These are phyloP conservation scores for Rutstroemia sp. DNA, from an alignment of 2,329 filamentous ascomycete genomes.

Conservation along the genomic window DNA sequence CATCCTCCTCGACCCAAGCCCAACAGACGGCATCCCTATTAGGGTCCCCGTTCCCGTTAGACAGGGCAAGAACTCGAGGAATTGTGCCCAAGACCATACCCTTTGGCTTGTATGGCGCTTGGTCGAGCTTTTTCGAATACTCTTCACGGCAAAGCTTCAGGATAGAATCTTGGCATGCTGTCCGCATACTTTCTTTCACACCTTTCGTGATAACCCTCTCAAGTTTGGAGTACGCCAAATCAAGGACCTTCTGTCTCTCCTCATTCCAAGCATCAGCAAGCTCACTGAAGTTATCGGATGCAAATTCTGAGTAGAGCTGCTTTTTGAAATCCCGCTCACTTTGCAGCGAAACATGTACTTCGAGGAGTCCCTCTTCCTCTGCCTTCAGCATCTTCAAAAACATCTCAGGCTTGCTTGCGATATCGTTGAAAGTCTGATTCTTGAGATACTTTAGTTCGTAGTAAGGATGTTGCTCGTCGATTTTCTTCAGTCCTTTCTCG, in stretches of 20 bases:
- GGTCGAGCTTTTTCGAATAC: conserved; percentile 83
- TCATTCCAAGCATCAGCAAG: conserved; percentile 92
- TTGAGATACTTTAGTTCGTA: conserved; percentile 97
- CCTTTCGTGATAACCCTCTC: conserved; percentile 80
- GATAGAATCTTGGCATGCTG: conserved; percentile 88
- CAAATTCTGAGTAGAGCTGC: conserved; percentile 74
- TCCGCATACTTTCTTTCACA: conserved; percentile 89
- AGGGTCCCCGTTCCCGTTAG: conserved; percentile 72
- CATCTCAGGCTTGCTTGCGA: conserved; percentile 77
- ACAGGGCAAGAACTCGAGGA: conserved; percentile 79
- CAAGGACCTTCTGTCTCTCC: conserved; percentile 76
- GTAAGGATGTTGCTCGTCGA: conserved; percentile 91
- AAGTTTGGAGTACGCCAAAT: conserved; percentile 72
- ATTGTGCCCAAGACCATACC: conserved; percentile 84
- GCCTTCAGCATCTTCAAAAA: conserved; percentile 97
- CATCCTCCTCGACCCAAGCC: conserved; percentile 91
- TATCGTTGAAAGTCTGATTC: conserved; percentile 75
- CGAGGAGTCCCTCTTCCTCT: conserved; percentile 86
- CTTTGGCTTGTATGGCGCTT: conserved; percentile 92
- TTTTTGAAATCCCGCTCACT: conserved; percentile 69
- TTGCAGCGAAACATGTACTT: conserved; percentile 73
- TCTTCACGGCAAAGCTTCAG: conserved; percentile 83
- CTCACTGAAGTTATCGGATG: conserved; percentile 92
- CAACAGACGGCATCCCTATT: conserved; percentile 76
- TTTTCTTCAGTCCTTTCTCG: conserved; percentile 87